These are phyloP conservation scores for Stephanodiscus triporus DNA, from an alignment of 108 stramenopile species.

Conservation along the genomic window DNA sequence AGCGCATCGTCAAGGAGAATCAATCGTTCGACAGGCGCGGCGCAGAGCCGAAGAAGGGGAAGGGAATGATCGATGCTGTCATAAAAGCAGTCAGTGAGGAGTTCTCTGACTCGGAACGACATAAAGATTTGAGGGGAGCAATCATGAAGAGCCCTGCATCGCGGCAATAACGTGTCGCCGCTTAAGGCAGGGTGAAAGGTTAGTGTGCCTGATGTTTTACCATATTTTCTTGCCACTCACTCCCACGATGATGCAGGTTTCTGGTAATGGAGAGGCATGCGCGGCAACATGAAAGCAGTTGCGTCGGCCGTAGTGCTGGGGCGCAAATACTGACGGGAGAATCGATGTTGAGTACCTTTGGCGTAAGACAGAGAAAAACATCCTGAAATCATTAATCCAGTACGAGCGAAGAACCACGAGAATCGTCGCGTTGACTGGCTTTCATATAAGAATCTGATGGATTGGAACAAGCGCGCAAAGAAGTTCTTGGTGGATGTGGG, in stretches of 20 bases:
- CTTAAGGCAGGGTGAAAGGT: no score
- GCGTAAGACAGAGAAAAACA: background rate
- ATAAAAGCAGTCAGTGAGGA: no score
- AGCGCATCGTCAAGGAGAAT: no score
- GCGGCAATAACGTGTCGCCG: no score
- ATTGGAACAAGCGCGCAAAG: conserved; percentile 1
- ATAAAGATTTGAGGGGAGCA: no score
- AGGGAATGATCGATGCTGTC: no score
- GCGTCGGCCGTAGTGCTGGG: background rate
- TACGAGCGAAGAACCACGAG: conserved; percentile 9
- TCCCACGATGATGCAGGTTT: background rate
- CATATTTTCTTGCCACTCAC: background rate
- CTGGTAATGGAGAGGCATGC: background rate
- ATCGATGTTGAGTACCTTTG: conserved; percentile 1
- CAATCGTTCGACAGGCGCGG: no score
- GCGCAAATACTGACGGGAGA: background rate
- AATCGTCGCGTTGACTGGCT: conserved; percentile 14
- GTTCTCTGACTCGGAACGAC: no score
- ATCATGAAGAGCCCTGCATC: no score
- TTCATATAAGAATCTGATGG: background rate
- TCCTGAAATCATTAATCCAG: background rate
- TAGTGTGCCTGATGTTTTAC: no score
- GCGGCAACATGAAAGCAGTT: background rate
- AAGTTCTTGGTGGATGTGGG: background rate
- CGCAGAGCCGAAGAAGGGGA: no score